Evolutionary conservation across 768 basidiomycete genomes (phyloP), one percentile per base, ranked within the genome.

Genomic region (Ramaria rubella): DNA sequence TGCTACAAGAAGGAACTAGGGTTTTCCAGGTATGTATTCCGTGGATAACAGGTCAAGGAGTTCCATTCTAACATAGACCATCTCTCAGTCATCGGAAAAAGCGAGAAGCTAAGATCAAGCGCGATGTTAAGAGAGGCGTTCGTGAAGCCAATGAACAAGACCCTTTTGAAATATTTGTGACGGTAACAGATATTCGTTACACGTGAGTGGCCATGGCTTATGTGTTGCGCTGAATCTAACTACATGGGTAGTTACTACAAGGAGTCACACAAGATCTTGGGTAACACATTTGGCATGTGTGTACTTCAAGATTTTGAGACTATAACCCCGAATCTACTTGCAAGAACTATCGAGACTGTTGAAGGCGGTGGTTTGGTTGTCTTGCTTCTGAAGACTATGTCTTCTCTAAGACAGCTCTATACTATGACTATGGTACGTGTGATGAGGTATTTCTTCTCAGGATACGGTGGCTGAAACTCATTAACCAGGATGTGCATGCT

Each of bases 1-100:
- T 96, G 94, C 64, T 99, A 99, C 78, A 98, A 96, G 74, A 98
- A 97, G 68, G 94, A 98, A 36, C 77, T 99, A 0, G 95, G 94
- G 0, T 99, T 99, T 66, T 94, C 93, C 8, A 94, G 82, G 90
- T 87, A 63, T 61, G 83, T 74, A n/a, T 21, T 52, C 24, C n/a
- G 15, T 30, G n/a, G 33, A 17, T 11, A 15, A 24, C 23, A 34
- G 34, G 8, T 46, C 24, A 23, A 5, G 24, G 27, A 17, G 2
- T 24, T 7, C 36, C 30, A 38, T 21, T 57, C 55, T 61, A 57
- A 59, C 23, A 14, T 24, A 38, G 14, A 24, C 9, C 19, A 52
- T 53, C 24, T 51, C 31, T 4, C 58, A 91, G 90, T 61, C 94
- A 98, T 72, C 87, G 95, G 29, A 98, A 96, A 73, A 96, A 97